Evolutionary conservation across 345 rosid species (phyloP), one percentile per base, ranked within the genome.

Genomic region (Gossypium anomalum): DNA sequence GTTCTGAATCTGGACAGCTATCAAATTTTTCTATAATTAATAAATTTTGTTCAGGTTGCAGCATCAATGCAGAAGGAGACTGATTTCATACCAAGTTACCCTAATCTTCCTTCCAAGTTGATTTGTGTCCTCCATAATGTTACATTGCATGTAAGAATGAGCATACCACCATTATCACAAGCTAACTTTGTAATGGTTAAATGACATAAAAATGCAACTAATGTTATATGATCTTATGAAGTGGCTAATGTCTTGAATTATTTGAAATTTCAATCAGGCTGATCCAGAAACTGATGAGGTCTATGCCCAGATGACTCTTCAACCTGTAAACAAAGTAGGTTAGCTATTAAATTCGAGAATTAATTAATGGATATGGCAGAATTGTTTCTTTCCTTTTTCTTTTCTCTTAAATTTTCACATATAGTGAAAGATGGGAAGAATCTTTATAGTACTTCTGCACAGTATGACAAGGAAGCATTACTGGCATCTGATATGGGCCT

Each of bases 401-500:
- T 25, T 47, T 19, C 47, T 16, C 25, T 73, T 55, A 8, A 17
- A 14, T 51, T 44, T 74, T 29, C 7, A 29, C 58, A n/a, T 9
- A 19, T 73, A 47, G 27, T 70, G n/a, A 53, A 48, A 10, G 75
- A 51, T 65, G 29, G 49, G 79, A 68, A 19, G 56, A 55, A 62
- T 76, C 59, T 44, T 57, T 52, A 61, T 61, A 68, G 41, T 75
- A 45, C 78, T 53, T 55, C 6, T 75, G 52, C 79, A 44, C 94
- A 92, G 99, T 91, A 76, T 73, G 98, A 92, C 73, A 93, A 89
- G 86, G 97, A 92, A 63, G 97, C 97, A 38, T 63, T 91, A 70
- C 79, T 92, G 62, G 92, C 93, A 68, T 92, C 98, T 65, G 97
- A 95, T 64, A 81, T 93, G 81, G 97, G 89, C 77, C 85, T 93